A percentile compares a stretch with the other conserved stretches of the same genome.
phyloP scores from a whole-genome alignment of 306 rosid genomes.

The Ochetophila trinervis region DNA sequence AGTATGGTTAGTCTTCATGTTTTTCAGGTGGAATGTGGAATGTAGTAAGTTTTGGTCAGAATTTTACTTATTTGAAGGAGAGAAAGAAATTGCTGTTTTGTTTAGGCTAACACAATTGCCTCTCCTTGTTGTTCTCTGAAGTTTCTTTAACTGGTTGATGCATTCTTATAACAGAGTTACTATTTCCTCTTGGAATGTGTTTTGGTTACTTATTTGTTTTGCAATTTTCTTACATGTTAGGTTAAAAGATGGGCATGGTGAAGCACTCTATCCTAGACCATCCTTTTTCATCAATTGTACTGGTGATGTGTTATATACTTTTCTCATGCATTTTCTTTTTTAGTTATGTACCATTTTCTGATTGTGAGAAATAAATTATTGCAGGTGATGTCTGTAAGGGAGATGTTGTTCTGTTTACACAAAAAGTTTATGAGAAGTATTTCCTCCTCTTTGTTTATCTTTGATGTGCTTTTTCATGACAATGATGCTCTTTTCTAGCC shows the following conservation, averaged over 20 bases:
- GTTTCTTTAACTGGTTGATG: too few species aligned
- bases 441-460: conserved; percentile 14
- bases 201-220: neutral
- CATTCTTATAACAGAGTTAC: too few species aligned
- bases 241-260: conserved; percentile 54
- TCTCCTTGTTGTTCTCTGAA: too few species aligned
- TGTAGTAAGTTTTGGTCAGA: neutral
- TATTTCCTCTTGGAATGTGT: too few species aligned
- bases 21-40: neutral
- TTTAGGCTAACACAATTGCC: too few species aligned
- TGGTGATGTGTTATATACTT: conserved; percentile 33
- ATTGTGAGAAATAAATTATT: neutral
- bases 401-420: conserved; percentile 70
- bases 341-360: neutral
- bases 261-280: conserved; percentile 56
- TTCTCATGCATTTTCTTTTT: neutral
- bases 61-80: too few species aligned
- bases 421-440: conserved; percentile 68
- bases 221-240: conserved; percentile 30
- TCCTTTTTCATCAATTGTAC: conserved; percentile 66
- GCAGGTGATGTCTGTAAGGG: conserved; percentile 86
- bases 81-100: too few species aligned
- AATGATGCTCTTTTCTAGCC: conserved; percentile 13
- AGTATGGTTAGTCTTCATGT: neutral
- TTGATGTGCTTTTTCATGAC: neutral